A percentile compares a stretch with the other conserved stretches of the same genome.
Evolutionary conservation across 176 grass and related monocot species (phyloP).

Genomic region (Metroxylon sagu): DNA sequence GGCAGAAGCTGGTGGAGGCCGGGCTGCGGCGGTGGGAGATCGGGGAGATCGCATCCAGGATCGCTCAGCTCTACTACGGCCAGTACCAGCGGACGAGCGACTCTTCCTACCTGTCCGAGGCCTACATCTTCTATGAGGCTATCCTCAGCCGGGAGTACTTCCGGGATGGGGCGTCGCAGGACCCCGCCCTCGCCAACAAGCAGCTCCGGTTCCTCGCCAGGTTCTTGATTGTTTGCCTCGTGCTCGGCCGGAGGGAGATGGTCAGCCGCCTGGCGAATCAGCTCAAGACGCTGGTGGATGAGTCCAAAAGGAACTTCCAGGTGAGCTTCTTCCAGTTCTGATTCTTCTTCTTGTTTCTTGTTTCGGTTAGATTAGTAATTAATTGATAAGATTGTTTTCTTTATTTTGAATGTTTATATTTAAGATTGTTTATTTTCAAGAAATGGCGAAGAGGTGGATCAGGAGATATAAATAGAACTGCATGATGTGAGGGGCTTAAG

Average conservation of each 20-base stretch:
- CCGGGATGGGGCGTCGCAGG: constrained; percentile 36
- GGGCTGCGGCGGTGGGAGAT: constrained; percentile 80
- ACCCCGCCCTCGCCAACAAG: constrained; percentile 42
- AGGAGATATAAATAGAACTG: too few species aligned
- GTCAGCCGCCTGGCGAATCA: constrained; percentile 33
- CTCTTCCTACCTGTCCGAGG: constrained; percentile 68
- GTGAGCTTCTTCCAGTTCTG: constrained; percentile 16
- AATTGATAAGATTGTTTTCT: neutral
- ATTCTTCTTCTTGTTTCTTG: neutral
- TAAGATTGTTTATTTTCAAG: too few species aligned
- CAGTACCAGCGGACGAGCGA: constrained; percentile 87
- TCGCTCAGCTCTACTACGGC: constrained; percentile 87
- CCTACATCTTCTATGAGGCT: constrained; percentile 93
- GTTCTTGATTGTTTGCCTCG: constrained; percentile 78
- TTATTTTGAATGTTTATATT: neutral
- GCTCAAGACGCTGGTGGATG: constrained; percentile 53
- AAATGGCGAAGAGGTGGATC: too few species aligned
- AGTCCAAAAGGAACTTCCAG: constrained; percentile 64
- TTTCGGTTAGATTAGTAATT: neutral
- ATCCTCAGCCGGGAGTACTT: constrained; percentile 86
- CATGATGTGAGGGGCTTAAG: too few species aligned
- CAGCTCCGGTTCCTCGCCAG: constrained; percentile 87
- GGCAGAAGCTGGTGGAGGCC: constrained; percentile 68
- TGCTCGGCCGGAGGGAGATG: constrained; percentile 50
- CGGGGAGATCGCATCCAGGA: constrained; percentile 87